phyloP scores from a whole-genome alignment of 495 filamentous ascomycete species.

The Recurvomyces mirabilis region DNA sequence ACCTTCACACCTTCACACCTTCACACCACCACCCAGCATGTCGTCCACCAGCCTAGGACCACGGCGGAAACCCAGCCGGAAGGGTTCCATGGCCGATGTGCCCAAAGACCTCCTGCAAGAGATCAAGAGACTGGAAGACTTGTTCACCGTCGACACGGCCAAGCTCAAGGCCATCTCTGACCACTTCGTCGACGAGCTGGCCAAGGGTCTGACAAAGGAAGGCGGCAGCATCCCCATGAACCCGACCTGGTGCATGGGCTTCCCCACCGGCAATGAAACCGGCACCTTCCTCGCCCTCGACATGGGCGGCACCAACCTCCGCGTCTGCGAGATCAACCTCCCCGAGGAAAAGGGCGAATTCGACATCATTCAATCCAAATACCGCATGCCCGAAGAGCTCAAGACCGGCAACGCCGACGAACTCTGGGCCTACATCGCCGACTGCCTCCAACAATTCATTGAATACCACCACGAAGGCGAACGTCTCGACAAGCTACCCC shows the following conservation, averaged over 20 bases:
- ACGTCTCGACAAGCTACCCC: slow-evolving; percentile 56
- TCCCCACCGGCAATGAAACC: slow-evolving; percentile 77
- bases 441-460: slow-evolving; percentile 92
- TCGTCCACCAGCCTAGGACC: slow-evolving; percentile 50
- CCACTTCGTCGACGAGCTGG: slow-evolving; percentile 78
- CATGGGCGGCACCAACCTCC: slow-evolving; percentile 97
- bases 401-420: slow-evolving; percentile 84
- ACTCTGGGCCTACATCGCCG: slow-evolving; percentile 95
- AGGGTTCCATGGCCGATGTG: slow-evolving; percentile 68
- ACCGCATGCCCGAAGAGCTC: slow-evolving; percentile 90
- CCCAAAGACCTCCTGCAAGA: slow-evolving; percentile 75
- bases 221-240: slow-evolving; percentile 98
- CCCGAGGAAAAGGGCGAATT: slow-evolving; percentile 88
- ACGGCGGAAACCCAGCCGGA: slow-evolving; percentile 60
- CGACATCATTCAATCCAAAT: slow-evolving; percentile 98
- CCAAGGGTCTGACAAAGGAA: slow-evolving; percentile 64
- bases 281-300: slow-evolving; percentile 90
- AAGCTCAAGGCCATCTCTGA: slow-evolving; percentile 83
- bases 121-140: slow-evolving; percentile 75
- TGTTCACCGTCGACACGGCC: slow-evolving; percentile 64
- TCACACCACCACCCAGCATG: slow-evolving; percentile 1
- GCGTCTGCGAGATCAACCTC: slow-evolving; percentile 91
- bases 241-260: slow-evolving; percentile 94
- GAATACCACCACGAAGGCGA: slow-evolving; percentile 71
- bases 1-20: neutral